Percentiles rank a stretch among this genome's conserved stretches.
phyloP scores from a whole-genome alignment of 192 early-diverging fungal species.

The Phycomyces blakesleeanus region DNA sequence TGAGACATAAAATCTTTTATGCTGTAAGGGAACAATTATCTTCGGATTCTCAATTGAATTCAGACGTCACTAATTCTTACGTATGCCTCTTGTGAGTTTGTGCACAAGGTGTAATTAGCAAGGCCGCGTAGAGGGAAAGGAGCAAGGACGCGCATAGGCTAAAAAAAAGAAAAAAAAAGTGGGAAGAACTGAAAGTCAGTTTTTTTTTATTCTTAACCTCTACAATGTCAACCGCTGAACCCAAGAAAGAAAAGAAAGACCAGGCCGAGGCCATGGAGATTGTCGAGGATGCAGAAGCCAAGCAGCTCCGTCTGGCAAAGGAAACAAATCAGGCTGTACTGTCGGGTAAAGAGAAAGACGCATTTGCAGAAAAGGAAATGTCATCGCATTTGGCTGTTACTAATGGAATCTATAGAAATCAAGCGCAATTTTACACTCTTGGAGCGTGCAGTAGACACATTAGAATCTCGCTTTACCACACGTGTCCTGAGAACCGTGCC shows the following conservation, averaged over 20 bases:
- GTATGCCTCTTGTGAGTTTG: too few species aligned
- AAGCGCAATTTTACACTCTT: conserved; percentile 81
- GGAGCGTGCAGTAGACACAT: conserved; percentile 75
- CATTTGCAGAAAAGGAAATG: neutral
- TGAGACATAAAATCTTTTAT: too few species aligned
- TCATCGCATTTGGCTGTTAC: neutral
- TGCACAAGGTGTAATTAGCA: too few species aligned
- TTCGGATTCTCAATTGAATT: too few species aligned
- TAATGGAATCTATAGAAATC: conserved; percentile 60
- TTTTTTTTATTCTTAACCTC: neutral
- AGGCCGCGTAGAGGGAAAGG: too few species aligned
- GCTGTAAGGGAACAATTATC: too few species aligned
- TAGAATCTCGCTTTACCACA: conserved; percentile 85
- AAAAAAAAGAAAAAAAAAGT: too few species aligned
- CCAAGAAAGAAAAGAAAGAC: conserved; percentile 18
- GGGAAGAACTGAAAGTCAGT: too few species aligned
- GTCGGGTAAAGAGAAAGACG: neutral
- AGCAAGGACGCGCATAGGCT: too few species aligned
- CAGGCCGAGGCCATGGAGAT: conserved; percentile 29
- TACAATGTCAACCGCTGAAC: conserved; percentile 17
- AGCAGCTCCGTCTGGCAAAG: conserved; percentile 27
- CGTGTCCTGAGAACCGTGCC: conserved; percentile 82
- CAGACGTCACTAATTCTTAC: too few species aligned
- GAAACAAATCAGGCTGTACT: conserved; percentile 8
- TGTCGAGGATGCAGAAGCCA: conserved; percentile 30